Evolutionary conservation across 805 yeast species (phyloP).

Genomic region (Pichia manshurica): DNA sequence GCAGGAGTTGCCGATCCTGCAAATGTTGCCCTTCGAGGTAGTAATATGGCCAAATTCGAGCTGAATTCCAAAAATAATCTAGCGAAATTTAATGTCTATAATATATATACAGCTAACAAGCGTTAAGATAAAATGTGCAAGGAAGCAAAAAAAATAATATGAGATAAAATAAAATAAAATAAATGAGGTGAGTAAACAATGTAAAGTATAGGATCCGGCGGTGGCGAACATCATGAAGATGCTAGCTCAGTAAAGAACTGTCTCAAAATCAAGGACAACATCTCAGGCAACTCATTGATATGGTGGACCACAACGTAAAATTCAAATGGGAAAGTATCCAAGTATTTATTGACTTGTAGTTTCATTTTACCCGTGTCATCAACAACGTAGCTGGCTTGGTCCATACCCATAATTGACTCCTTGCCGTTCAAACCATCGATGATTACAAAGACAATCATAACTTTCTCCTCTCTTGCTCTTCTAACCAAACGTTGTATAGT

Average conservation of each 20-base stretch:
- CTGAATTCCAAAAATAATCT: too few species aligned
- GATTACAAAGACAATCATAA: constrained; percentile 92
- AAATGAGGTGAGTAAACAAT: too few species aligned
- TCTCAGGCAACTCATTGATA: constrained; percentile 84
- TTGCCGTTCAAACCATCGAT: constrained; percentile 82
- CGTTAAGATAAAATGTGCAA: too few species aligned
- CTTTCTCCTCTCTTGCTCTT: constrained; percentile 82
- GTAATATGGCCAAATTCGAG: too few species aligned
- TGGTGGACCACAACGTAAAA: constrained; percentile 91
- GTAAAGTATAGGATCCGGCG: not conserved
- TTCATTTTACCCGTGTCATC: constrained; percentile 65
- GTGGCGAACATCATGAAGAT: constrained; percentile 13
- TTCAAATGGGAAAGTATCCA: constrained; percentile 95
- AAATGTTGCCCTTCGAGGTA: too few species aligned
- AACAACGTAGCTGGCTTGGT: constrained; percentile 77
- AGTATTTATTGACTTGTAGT: constrained; percentile 73
- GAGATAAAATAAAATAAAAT: not conserved
- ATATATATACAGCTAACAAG: too few species aligned
- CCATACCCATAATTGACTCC: constrained; percentile 91
- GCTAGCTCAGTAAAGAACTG: constrained; percentile 81
- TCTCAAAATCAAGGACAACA: constrained; percentile 81
- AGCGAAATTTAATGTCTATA: too few species aligned
- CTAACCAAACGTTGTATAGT: constrained; percentile 79
- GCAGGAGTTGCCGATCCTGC: too few species aligned
- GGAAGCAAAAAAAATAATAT: too few species aligned